A percentile compares a stretch with the other conserved stretches of the same genome.
phyloP scores from a whole-genome alignment of 257 asterid genomes.

The Solanum dulcamara region DNA sequence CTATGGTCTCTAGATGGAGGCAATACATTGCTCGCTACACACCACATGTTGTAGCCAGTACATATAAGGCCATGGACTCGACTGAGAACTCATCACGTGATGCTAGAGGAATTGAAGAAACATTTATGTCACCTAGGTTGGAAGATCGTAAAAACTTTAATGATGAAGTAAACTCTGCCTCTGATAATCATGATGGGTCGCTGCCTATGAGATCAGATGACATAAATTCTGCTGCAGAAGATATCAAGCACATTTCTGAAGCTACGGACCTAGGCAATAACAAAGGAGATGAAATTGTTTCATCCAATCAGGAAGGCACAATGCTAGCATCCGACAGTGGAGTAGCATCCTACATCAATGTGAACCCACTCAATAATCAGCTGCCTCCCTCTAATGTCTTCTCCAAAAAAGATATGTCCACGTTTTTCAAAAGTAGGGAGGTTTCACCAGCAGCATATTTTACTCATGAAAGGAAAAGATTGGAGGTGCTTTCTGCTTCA shows the following conservation, averaged over 20 bases:
- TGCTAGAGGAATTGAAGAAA: constrained; percentile 24
- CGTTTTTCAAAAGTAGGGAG: constrained; percentile 43
- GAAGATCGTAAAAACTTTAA: constrained; percentile 16
- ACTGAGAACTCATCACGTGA: constrained; percentile 20
- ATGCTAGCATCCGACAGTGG: constrained; percentile 10
- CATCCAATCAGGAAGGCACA: constrained; percentile 10
- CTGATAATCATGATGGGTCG: constrained; percentile 19
- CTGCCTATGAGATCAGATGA: constrained; percentile 9
- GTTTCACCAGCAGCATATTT: constrained; percentile 65
- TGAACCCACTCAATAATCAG: constrained; percentile 74
- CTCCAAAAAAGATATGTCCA: constrained; percentile 77
- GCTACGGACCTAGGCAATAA: constrained; percentile 12
- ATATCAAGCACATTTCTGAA: constrained; percentile 17
- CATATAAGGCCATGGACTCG: constrained; percentile 15
- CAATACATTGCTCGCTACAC: constrained; percentile 41
- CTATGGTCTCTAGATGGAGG: constrained; percentile 92
- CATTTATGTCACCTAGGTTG: constrained; percentile 6
- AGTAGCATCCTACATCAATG: constrained; percentile 25
- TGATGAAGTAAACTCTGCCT: not conserved
- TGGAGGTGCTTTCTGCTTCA: constrained; percentile 14
- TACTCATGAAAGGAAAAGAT: constrained; percentile 40
- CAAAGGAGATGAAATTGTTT: constrained; percentile 8
- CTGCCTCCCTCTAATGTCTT: constrained; percentile 68
- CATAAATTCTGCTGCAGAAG: constrained; percentile 13
- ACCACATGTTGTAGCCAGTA: constrained; percentile 8